Percentiles rank a stretch among this genome's conserved stretches.
phyloP scores from a whole-genome alignment of 768 basidiomycete species.

The Heimioporus sp. region DNA sequence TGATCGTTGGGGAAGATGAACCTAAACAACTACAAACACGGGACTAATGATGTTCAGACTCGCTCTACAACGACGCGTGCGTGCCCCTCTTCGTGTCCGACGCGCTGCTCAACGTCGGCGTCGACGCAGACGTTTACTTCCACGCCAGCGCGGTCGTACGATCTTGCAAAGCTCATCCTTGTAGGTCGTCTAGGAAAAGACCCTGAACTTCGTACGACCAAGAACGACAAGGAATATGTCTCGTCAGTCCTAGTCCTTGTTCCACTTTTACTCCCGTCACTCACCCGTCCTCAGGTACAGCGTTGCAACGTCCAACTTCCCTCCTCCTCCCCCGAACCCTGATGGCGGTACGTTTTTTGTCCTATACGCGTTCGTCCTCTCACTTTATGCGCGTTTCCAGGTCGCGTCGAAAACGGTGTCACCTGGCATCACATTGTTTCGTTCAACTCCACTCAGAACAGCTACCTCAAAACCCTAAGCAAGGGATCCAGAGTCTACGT shows the following conservation, averaged over 20 bases:
- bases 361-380: conserved; percentile 1
- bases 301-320: conserved; percentile 69
- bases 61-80: conserved; percentile 45
- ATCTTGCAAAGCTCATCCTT: conserved; percentile 75
- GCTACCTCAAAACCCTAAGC: conserved; percentile 59
- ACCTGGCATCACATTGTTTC: conserved; percentile 80
- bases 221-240: conserved; percentile 75
- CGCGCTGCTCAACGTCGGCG: not conserved
- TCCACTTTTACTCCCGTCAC: not conserved
- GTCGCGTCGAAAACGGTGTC: conserved; percentile 47
- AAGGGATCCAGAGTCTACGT: conserved; percentile 80
- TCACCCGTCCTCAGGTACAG: conserved; percentile 52
- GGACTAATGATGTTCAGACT: conserved; percentile 54
- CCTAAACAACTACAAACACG: not conserved
- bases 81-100: conserved; percentile 18
- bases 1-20: conserved; percentile 18
- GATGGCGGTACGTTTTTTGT: conserved; percentile 54
- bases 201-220: conserved; percentile 68
- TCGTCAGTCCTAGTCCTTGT: conserved; percentile 43
- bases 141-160: conserved; percentile 48
- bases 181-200: conserved; percentile 71
- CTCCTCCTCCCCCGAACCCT: conserved; percentile 53
- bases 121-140: conserved; percentile 61
- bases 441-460: conserved; percentile 61
- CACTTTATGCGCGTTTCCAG: conserved; percentile 32